Evolutionary conservation across 129 eudicot species (phyloP).

Genomic region (Calendula officinalis): DNA sequence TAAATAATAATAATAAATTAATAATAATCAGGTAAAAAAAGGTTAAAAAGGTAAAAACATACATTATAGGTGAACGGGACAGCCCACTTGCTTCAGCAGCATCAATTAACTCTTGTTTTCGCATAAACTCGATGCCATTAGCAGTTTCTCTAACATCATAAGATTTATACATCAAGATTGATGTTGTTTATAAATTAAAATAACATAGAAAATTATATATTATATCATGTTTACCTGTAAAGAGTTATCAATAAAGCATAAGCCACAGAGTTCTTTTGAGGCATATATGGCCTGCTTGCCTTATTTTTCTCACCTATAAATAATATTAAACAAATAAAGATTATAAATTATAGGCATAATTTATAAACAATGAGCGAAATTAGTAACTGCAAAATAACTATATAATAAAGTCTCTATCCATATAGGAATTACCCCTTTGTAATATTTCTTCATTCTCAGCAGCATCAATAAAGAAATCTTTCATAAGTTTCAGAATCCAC

Average conservation of each 20-base stretch:
- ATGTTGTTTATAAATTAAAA: conserved; percentile 2
- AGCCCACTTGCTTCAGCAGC: conserved; percentile 98
- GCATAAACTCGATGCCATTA: conserved; percentile 70
- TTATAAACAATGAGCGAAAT: background rate
- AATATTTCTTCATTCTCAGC: conserved; percentile 49
- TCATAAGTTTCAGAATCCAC: conserved; percentile 80
- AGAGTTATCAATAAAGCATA: conserved; percentile 83
- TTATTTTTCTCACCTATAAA: conserved; percentile 47
- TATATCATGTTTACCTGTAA: conserved; percentile 47
- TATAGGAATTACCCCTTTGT: conserved; percentile 41
- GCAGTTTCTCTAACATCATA: conserved; percentile 45
- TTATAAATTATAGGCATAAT: background rate
- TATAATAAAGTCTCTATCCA: background rate
- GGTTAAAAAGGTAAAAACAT: conserved; percentile 13
- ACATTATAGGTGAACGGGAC: conserved; percentile 84
- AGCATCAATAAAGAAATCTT: conserved; percentile 60
- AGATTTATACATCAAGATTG: background rate
- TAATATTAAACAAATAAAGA: conserved; percentile 5
- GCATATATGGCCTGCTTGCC: conserved; percentile 60
- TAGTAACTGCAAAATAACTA: conserved; percentile 16
- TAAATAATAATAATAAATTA: background rate
- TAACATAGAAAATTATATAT: background rate
- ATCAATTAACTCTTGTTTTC: conserved; percentile 76
- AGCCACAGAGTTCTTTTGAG: conserved; percentile 90
- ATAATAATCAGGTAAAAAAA: conserved; percentile 9